Evolutionary conservation across 345 rosid species (phyloP).

Genomic region (Populus euphratica): DNA sequence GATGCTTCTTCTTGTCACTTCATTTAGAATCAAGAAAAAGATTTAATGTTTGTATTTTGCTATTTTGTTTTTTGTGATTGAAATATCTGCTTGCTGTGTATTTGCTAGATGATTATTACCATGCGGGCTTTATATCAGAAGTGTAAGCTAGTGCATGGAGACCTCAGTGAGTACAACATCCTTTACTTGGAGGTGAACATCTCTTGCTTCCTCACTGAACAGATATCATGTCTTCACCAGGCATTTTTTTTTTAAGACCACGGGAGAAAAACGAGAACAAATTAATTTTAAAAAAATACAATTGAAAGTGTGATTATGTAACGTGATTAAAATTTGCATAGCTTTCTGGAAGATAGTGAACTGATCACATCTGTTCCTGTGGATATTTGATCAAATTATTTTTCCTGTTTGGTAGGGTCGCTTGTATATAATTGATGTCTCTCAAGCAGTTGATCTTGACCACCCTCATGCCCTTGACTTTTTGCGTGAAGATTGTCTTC

Average conservation of each 20-base stretch:
- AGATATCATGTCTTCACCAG: not conserved
- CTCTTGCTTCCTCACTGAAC: slow-evolving; percentile 5
- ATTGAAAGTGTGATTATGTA: no score
- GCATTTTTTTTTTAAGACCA: not conserved
- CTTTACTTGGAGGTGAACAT: slow-evolving; percentile 73
- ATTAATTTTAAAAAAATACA: no score
- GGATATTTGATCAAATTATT: not conserved
- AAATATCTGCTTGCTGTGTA: slow-evolving; percentile 12
- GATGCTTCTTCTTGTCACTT: not conserved
- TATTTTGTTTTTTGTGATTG: not conserved
- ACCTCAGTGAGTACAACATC: slow-evolving; percentile 96
- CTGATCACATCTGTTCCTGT: not conserved
- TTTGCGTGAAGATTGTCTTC: slow-evolving; percentile 88
- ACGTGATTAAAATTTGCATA: no score
- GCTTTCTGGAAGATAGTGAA: not conserved
- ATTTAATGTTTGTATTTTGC: not conserved
- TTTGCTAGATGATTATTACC: slow-evolving; percentile 61
- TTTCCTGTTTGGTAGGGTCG: slow-evolving; percentile 59
- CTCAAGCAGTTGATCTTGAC: slow-evolving; percentile 94
- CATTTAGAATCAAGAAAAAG: not conserved
- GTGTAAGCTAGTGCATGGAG: slow-evolving; percentile 96
- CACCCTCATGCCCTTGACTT: slow-evolving; percentile 92
- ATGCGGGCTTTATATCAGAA: slow-evolving; percentile 85
- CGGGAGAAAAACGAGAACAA: not conserved
- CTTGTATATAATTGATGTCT: slow-evolving; percentile 85